Percentiles rank a stretch among this genome's conserved stretches.
Evolutionary conservation across 352 stramenopile species (phyloP).

Genomic region (Phytophthora idaei): DNA sequence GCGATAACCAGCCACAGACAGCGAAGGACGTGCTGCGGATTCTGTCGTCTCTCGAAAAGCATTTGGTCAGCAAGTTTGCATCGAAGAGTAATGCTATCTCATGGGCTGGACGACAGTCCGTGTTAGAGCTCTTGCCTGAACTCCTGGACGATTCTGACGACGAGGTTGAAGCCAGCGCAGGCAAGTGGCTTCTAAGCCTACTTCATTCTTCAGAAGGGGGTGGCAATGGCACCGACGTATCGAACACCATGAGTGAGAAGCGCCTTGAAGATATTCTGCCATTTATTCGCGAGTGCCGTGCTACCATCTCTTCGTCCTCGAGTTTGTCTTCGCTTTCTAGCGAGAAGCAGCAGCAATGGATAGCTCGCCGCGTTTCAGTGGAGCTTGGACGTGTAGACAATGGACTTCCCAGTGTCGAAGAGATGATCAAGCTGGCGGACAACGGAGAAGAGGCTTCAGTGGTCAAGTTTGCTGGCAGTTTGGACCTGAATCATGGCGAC

Average conservation of each 20-base stretch:
- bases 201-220: slow-evolving; percentile 1
- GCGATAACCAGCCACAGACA: slow-evolving; percentile 20
- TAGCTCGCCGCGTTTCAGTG: slow-evolving; percentile 30
- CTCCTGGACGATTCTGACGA: slow-evolving; percentile 18
- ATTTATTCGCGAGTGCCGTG: slow-evolving; percentile 36
- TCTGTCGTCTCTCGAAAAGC: slow-evolving; percentile 45
- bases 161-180: slow-evolving; percentile 1
- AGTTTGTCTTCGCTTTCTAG: slow-evolving; percentile 29
- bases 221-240: neutral
- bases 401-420: slow-evolving; percentile 27
- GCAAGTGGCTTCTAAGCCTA: slow-evolving; percentile 19
- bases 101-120: slow-evolving; percentile 30
- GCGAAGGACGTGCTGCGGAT: slow-evolving; percentile 42
- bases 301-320: slow-evolving; percentile 31
- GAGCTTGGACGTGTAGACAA: slow-evolving; percentile 32
- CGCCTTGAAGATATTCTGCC: slow-evolving; percentile 27
- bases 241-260: slow-evolving; percentile 11
- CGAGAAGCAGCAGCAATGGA: slow-evolving; percentile 44
- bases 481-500: slow-evolving; percentile 30
- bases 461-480: slow-evolving; percentile 46
- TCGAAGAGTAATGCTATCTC: slow-evolving; percentile 4
- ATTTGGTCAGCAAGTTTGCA: slow-evolving; percentile 32
- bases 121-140: slow-evolving; percentile 33
- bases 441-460: slow-evolving; percentile 22
- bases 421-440: slow-evolving; percentile 31